These are phyloP conservation scores for Artemisia argyi DNA, from an alignment of 129 eudicot species.

Conservation along the genomic window DNA sequence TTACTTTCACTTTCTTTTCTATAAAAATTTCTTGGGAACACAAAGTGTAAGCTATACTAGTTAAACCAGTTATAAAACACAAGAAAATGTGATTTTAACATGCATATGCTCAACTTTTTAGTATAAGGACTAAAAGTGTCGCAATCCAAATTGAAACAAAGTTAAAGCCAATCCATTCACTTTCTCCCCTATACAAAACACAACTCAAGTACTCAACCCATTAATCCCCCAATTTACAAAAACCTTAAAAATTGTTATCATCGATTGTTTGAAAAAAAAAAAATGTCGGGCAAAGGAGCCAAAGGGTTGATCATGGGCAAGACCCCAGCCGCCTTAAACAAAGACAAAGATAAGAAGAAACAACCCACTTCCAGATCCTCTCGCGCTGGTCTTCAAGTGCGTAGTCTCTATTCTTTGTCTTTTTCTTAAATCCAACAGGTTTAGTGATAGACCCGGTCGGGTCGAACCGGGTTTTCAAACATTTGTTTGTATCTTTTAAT, in stretches of 20 bases:
- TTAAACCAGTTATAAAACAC: no score
- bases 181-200: neutral
- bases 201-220: neutral
- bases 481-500: no score
- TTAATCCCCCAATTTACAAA: neutral
- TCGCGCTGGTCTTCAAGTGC: slow-evolving; percentile 88
- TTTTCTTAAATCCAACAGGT: neutral
- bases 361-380: slow-evolving; percentile 79
- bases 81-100: no score
- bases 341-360: slow-evolving; percentile 79
- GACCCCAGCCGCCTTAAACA: slow-evolving; percentile 39
- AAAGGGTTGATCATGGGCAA: slow-evolving; percentile 77
- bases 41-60: no score
- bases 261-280: slow-evolving; percentile 16
- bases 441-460: no score
- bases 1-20: no score
- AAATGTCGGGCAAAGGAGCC: slow-evolving; percentile 89
- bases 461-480: no score
- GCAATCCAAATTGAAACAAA: neutral
- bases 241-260: neutral
- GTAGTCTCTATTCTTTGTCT: slow-evolving; percentile 11
- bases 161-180: neutral
- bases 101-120: neutral
- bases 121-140: neutral
- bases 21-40: no score